Conservation (phyloP, 305 asterid species). For the Solanum hybrid region DNA sequence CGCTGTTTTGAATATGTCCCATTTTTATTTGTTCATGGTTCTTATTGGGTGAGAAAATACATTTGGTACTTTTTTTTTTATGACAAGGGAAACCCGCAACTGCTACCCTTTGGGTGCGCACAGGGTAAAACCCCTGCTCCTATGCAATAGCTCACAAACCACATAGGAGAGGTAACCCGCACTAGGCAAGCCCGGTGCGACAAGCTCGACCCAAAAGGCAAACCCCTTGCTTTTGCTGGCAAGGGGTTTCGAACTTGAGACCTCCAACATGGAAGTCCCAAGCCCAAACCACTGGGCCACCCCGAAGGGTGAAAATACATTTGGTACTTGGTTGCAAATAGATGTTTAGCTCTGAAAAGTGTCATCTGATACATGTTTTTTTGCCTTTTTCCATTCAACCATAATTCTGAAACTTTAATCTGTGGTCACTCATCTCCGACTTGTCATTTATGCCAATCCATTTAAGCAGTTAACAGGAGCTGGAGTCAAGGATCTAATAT, state of each 20-base stretch:
- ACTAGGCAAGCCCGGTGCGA: too few relatives aligned
- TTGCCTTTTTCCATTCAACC: background rate
- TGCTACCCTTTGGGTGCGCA: too few relatives aligned
- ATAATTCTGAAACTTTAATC: background rate
- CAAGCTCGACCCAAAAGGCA: too few relatives aligned
- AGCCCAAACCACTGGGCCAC: too few relatives aligned
- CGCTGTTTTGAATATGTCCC: background rate
- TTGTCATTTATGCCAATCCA: background rate
- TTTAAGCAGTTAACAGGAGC: background rate
- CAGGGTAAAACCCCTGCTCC: too few relatives aligned
- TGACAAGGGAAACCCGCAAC: too few relatives aligned
- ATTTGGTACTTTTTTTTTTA: background rate
- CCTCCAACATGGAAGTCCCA: too few relatives aligned
- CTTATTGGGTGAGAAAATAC: background rate
- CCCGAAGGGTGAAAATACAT: background rate
- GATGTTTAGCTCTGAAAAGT: background rate
- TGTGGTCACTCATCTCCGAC: background rate
- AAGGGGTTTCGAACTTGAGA: too few relatives aligned
- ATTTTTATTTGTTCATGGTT: background rate
- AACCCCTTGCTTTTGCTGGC: too few relatives aligned
- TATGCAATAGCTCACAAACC: too few relatives aligned
- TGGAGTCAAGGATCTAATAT: background rate
- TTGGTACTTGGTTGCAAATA: background rate
- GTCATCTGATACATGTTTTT: background rate
- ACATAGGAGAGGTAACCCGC: too few relatives aligned